phyloP scores from a whole-genome alignment of 768 basidiomycete genomes.

The Termitomyces sp. region DNA sequence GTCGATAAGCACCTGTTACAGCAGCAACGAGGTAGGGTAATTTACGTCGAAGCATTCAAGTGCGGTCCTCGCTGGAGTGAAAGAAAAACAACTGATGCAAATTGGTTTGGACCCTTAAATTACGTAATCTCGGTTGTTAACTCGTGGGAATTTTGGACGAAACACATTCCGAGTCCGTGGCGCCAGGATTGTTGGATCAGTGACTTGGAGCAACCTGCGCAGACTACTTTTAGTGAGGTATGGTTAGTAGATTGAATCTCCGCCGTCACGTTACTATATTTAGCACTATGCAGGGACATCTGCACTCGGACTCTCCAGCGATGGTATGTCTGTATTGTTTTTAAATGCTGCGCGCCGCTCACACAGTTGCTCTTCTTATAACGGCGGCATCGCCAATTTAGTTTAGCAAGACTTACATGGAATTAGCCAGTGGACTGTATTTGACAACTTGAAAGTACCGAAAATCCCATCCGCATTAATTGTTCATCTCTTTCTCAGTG shows the following conservation, averaged over 20 bases:
- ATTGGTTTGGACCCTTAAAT: neutral
- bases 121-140: neutral
- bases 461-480: neutral
- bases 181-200: neutral
- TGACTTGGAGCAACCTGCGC: neutral
- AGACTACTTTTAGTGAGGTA: neutral
- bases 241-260: neutral
- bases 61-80: neutral
- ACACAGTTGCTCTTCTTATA: neutral
- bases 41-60: conserved; percentile 29
- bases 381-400: neutral
- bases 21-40: conserved; percentile 53
- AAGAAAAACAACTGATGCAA: neutral
- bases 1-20: conserved; percentile 40
- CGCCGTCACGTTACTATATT: neutral
- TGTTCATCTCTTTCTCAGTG: neutral
- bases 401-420: neutral
- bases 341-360: neutral
- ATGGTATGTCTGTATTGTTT: neutral
- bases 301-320: neutral
- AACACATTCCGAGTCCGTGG: neutral
- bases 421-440: neutral
- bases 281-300: neutral
- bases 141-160: neutral
- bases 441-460: neutral